Percentiles rank a stretch among this genome's conserved stretches.
Evolutionary conservation across 495 filamentous ascomycete genomes (phyloP).

Genomic region (Tuber magnatum): DNA sequence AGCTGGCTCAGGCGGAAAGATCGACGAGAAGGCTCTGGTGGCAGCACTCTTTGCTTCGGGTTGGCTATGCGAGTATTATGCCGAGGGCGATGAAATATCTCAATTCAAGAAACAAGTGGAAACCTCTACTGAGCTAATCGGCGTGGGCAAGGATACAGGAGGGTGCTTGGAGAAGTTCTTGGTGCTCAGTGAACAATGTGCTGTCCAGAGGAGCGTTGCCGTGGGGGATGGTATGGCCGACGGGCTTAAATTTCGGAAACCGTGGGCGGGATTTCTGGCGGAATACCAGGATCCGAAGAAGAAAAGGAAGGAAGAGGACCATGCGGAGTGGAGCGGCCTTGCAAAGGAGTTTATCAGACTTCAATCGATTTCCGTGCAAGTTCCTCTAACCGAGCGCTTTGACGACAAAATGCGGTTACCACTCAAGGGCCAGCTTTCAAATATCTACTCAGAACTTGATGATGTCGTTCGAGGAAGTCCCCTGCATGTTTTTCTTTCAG

Average conservation of each 20-base stretch:
- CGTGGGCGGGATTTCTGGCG: conserved; percentile 17
- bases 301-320: conserved; percentile 3
- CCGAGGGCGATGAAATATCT: conserved; percentile 9
- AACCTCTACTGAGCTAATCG: conserved; percentile 14
- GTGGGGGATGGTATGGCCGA: conserved; percentile 26
- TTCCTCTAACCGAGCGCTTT: conserved; percentile 14
- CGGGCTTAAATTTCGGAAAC: conserved; percentile 25
- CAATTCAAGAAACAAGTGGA: conserved; percentile 21
- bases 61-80: conserved; percentile 30
- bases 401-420: conserved; percentile 8
- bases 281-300: conserved; percentile 4
- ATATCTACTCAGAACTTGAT: conserved; percentile 16
- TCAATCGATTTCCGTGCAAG: conserved; percentile 22
- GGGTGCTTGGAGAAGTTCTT: conserved; percentile 3
- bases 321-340: conserved; percentile 9
- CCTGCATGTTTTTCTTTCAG: conserved; percentile 12
- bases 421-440: conserved; percentile 14
- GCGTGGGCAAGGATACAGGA: conserved; percentile 6
- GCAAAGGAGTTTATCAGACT: conserved; percentile 15
- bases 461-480: conserved; percentile 3
- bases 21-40: conserved; percentile 9
- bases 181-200: conserved; percentile 13
- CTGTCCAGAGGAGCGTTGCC: conserved; percentile 12
- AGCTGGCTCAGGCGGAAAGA: neutral
- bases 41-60: conserved; percentile 18